Conservation (phyloP, 2,329 filamentous ascomycete genomes). For the Mycosphaerelloides madeirae region DNA sequence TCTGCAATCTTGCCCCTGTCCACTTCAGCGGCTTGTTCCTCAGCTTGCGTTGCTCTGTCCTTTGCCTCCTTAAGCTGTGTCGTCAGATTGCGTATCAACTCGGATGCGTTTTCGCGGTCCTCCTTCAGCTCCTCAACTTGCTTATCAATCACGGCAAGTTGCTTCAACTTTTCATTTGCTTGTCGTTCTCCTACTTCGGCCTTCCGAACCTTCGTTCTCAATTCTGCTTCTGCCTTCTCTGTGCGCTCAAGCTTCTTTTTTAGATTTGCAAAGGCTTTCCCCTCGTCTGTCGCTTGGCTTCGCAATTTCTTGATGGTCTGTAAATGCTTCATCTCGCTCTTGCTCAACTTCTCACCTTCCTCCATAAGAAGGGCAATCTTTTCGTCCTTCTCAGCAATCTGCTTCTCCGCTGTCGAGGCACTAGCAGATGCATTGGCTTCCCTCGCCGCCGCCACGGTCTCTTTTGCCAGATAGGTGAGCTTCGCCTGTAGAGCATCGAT, state of each 20-base stretch:
- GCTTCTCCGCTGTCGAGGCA: slow-evolving; percentile 66
- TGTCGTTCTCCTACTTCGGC: slow-evolving; percentile 56
- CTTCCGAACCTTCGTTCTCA: slow-evolving; percentile 57
- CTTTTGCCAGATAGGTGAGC: slow-evolving; percentile 77
- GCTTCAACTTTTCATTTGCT: slow-evolving; percentile 53
- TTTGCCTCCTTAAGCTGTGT: slow-evolving; percentile 64
- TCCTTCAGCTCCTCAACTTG: slow-evolving; percentile 30
- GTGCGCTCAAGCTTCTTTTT: slow-evolving; percentile 60
- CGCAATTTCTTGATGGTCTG: slow-evolving; percentile 76
- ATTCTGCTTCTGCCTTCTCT: slow-evolving; percentile 60
- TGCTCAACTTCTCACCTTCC: slow-evolving; percentile 84
- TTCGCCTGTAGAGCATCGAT: slow-evolving; percentile 92
- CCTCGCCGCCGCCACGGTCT: slow-evolving; percentile 71
- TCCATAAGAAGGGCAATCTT: slow-evolving; percentile 86
- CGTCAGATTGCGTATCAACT: slow-evolving; percentile 65
- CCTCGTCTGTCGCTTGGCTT: slow-evolving; percentile 47
- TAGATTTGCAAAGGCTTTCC: slow-evolving; percentile 47
- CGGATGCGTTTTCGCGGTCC: slow-evolving; percentile 41
- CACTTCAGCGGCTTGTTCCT: slow-evolving; percentile 62
- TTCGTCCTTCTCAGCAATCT: slow-evolving; percentile 82
- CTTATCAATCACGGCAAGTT: slow-evolving; percentile 55
- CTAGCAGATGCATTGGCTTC: slow-evolving; percentile 59
- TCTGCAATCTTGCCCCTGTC: slow-evolving; percentile 55
- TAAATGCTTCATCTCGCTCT: slow-evolving; percentile 78
- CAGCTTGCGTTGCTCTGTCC: slow-evolving; percentile 61